phyloP scores from a whole-genome alignment of 2,329 filamentous ascomycete genomes.

The Neonectria neomacrospora region DNA sequence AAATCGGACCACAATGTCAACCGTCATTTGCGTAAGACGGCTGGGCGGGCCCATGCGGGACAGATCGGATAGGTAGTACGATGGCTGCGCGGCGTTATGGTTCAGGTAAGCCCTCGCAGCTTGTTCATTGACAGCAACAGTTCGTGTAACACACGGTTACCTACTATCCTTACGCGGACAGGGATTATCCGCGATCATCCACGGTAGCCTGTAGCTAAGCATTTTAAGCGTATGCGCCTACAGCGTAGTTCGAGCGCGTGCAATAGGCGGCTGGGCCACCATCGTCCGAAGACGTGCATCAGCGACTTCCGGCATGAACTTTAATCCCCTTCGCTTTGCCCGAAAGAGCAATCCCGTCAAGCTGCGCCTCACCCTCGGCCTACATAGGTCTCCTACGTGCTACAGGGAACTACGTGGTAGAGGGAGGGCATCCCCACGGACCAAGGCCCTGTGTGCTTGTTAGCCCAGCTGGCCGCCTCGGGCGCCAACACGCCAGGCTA shows the following conservation, averaged over 20 bases:
- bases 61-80: background rate
- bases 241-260: slow-evolving; percentile 5
- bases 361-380: background rate
- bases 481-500: background rate
- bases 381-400: background rate
- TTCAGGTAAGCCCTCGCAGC: slow-evolving; percentile 6
- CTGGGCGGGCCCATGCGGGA: background rate
- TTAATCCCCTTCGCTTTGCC: slow-evolving; percentile 16
- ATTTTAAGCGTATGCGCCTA: background rate
- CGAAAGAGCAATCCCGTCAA: background rate
- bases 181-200: background rate
- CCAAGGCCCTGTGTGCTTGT: background rate
- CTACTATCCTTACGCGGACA: background rate
- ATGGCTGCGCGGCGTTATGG: slow-evolving; percentile 14
- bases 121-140: background rate
- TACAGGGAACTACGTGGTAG: background rate
- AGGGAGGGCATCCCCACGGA: background rate
- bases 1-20: background rate
- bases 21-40: background rate
- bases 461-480: background rate
- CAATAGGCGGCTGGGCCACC: background rate
- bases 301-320: slow-evolving; percentile 33
- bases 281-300: slow-evolving; percentile 25
- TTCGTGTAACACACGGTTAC: background rate
- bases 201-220: background rate